Base-by-base conservation (phyloP, 2,329 filamentous ascomycete species). In the Tothia fuscella region DNA sequence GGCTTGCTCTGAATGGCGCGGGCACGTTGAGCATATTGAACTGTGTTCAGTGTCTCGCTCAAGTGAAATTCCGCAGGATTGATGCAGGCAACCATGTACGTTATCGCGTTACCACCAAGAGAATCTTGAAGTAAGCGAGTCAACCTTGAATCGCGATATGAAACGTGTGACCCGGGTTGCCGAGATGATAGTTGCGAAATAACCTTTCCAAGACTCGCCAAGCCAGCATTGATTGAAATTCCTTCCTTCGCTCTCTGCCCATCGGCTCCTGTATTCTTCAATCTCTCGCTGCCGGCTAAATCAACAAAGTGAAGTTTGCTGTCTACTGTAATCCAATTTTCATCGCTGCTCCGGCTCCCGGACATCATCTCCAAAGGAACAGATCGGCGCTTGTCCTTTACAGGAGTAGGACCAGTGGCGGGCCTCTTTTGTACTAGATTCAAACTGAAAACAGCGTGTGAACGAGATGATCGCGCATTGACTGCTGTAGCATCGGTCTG, bases 281-380 rank as follows among this genome's bases (percentile, higher is more conserved):
- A 67, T 51, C 91, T 77, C 65, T 98, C 91, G 58, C 91, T 96
- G 49, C 91, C 91, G 39, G 91, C 91, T 59, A 98, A 67, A 75
- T 98, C 91, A 46, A 98, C 91, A 57, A 98, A 98, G 59, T 98
- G 91, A 38, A 98, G 72, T 63, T 98, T 98, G 76, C 91, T 98
- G 61, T 98, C 91, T 7, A 91, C 82, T 0, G 87, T 95, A 31
- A 96, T 72, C 61, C 75, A 76, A 28, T 60, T 75, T 14, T 79
- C 75, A 19, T 75, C 73, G 9, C 60, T 62, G 37, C 65, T 63
- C 26, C 24, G 24, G 6, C n/a, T 25, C 17, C 36, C 42, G 2
- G 79, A 75, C 68, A 91, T 75, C 29, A 80, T 75, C 56, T 96
- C 91, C 5, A 89, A 57, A 0, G 89, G 87, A 49, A 93, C 78